Percentiles rank a stretch among this genome's conserved stretches.
Evolutionary conservation across 78 protist species (phyloP).

Genomic region (Dictyostelium citrinum): DNA sequence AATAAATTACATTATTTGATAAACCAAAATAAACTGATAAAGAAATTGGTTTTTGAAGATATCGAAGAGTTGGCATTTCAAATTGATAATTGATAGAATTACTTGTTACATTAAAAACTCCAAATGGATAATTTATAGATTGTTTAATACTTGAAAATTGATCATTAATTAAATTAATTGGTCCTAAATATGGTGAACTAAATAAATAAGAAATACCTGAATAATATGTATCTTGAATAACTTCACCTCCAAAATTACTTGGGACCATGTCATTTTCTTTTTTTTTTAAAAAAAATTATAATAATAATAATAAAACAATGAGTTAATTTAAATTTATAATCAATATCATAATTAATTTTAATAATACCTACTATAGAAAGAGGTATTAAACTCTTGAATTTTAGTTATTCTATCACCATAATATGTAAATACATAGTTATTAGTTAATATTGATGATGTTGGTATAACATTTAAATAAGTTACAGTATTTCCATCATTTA

Average conservation of each 20-base stretch:
- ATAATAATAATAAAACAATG: too few relatives aligned
- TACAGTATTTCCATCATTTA: neutral
- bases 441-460: neutral
- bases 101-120: neutral
- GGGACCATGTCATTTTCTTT: neutral
- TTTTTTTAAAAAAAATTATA: too few relatives aligned
- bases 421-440: neutral
- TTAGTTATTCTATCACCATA: neutral
- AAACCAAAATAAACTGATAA: neutral
- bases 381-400: neutral
- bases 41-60: neutral
- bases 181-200: neutral
- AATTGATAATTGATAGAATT: neutral
- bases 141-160: neutral
- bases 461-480: neutral
- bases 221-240: neutral
- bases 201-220: neutral
- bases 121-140: neutral
- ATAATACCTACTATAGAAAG: neutral
- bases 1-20: neutral
- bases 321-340: too few relatives aligned
- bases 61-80: neutral
- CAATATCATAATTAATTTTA: too few relatives aligned
- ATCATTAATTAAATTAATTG: neutral
- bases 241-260: neutral